Conservation (phyloP, 192 early-diverging fungal species). For the Coemansia sp. region DNA sequence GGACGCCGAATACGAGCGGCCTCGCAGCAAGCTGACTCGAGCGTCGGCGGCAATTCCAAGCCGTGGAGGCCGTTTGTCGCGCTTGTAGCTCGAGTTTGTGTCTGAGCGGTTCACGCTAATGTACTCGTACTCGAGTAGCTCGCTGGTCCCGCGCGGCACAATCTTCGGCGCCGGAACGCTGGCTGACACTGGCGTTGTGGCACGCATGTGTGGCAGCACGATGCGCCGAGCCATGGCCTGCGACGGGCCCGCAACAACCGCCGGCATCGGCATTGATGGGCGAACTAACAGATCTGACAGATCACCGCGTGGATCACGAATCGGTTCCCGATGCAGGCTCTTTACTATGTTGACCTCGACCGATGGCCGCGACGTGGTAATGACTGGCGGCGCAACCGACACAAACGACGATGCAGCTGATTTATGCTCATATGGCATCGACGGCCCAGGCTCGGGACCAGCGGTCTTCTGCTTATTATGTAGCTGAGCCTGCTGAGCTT, state of each 20-base stretch:
- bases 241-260: background rate
- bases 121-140: conserved; percentile 4
- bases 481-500: background rate
- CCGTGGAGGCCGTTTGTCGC: conserved; percentile 1
- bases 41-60: background rate
- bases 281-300: conserved; percentile 28
- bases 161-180: conserved; percentile 38
- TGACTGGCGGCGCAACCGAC: background rate
- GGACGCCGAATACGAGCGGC: conserved; percentile 16
- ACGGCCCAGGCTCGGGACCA: background rate
- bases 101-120: background rate
- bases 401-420: conserved; percentile 12
- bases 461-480: background rate
- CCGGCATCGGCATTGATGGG: conserved; percentile 3
- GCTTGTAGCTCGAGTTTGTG: background rate
- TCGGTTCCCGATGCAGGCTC: conserved; percentile 33
- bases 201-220: conserved; percentile 38
- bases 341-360: conserved; percentile 33
- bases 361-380: background rate
- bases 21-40: conserved; percentile 10
- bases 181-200: conserved; percentile 38
- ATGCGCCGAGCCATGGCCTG: conserved; percentile 19
- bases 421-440: background rate
- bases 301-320: conserved; percentile 41
- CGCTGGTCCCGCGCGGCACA: conserved; percentile 14